phyloP scores from a whole-genome alignment of 2,329 filamentous ascomycete species.

The Anisogramma anomala region DNA sequence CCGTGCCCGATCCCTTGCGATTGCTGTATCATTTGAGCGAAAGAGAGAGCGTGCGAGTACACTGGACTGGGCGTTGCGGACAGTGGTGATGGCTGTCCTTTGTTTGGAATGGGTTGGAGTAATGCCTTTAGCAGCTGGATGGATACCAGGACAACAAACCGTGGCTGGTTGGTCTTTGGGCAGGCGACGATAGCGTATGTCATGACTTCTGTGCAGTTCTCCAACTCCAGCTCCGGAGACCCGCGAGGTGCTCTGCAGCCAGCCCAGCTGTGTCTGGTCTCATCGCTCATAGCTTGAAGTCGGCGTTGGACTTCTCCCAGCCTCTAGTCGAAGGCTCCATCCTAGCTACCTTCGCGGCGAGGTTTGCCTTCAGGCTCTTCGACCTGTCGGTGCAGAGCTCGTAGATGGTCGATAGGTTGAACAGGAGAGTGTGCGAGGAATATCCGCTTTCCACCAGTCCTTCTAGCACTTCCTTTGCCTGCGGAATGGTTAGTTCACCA shows the following conservation, averaged over 20 bases:
- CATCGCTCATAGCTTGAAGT: constrained; percentile 57
- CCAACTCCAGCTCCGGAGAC: no score
- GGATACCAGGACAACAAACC: background rate
- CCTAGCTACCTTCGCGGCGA: constrained; percentile 59
- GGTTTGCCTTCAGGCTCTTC: constrained; percentile 52
- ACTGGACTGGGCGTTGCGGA: background rate
- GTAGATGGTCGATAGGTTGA: constrained; percentile 85
- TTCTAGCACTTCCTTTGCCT: constrained; percentile 59
- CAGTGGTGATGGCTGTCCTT: background rate
- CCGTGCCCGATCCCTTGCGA: constrained; percentile 29
- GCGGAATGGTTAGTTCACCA: constrained; percentile 17
- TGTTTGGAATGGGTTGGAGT: background rate
- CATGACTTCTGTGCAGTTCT: no score
- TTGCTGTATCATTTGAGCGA: constrained; percentile 24
- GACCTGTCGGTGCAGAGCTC: constrained; percentile 79
- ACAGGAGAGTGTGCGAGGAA: constrained; percentile 68
- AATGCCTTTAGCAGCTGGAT: background rate
- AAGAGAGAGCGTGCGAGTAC: background rate
- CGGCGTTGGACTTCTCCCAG: constrained; percentile 59
- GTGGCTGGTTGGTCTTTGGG: background rate
- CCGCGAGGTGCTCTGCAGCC: background rate
- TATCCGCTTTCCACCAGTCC: constrained; percentile 48
- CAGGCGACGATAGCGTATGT: no score
- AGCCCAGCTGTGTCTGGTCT: background rate
- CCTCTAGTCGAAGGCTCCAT: constrained; percentile 45